A percentile compares a stretch with the other conserved stretches of the same genome.
Evolutionary conservation across 805 yeast species (phyloP).

Genomic region (Yarrowia sp.): DNA sequence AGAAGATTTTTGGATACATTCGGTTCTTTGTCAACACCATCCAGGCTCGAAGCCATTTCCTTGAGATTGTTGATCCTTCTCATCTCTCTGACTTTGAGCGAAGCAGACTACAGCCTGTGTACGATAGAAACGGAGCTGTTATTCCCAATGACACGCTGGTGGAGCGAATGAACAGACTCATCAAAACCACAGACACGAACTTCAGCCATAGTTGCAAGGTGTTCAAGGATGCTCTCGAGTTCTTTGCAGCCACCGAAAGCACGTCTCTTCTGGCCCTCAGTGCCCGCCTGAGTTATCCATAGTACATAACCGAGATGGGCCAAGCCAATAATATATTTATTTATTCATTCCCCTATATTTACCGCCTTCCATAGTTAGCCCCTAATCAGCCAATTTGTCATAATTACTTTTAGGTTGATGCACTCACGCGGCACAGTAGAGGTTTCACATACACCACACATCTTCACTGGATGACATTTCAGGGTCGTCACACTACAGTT

Average conservation of each 20-base stretch:
- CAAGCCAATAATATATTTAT: constrained; percentile 6
- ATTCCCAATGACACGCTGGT: constrained; percentile 44
- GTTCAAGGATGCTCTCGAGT: constrained; percentile 54
- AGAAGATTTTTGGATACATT: constrained; percentile 54
- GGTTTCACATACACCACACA: neutral
- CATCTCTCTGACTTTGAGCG: constrained; percentile 41
- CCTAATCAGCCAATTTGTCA: neutral
- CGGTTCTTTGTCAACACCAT: constrained; percentile 47
- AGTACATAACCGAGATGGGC: neutral
- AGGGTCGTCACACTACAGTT: constrained; percentile 1
- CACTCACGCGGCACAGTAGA: neutral
- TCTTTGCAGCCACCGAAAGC: constrained; percentile 56
- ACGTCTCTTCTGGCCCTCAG: constrained; percentile 54
- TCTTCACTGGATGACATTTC: neutral
- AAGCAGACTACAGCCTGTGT: constrained; percentile 39
- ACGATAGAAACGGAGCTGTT: constrained; percentile 43
- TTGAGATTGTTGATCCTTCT: constrained; percentile 47
- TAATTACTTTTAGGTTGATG: constrained; percentile 8
- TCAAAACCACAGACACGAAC: constrained; percentile 48
- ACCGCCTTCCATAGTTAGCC: too few species aligned
- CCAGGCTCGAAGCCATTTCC: constrained; percentile 41
- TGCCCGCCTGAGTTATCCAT: constrained; percentile 50
- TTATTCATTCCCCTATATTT: neutral
- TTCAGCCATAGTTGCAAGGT: constrained; percentile 55
- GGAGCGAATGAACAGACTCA: constrained; percentile 45